Evolutionary conservation across 306 rosid genomes (phyloP).

Genomic region (Notholithocarpus densiflorus): DNA sequence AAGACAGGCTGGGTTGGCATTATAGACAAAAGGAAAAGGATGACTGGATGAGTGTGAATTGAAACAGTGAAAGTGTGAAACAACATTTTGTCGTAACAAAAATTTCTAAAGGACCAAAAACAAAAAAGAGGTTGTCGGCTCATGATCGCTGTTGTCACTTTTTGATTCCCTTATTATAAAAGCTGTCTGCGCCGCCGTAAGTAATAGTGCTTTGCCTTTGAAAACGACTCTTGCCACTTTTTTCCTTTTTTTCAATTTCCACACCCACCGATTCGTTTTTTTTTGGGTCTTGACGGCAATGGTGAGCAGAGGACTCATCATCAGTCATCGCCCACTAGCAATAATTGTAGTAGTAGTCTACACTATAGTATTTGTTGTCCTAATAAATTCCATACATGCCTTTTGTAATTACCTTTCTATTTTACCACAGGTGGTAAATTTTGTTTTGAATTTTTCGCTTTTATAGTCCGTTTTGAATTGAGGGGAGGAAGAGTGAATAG

Average conservation of each 20-base stretch:
- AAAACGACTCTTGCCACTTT: neutral
- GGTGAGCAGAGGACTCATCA: neutral
- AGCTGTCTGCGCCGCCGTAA: slow-evolving; percentile 42
- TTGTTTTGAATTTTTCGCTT: too few relatives aligned
- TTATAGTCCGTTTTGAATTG: too few relatives aligned
- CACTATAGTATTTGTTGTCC: too few relatives aligned
- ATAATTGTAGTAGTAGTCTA: neutral
- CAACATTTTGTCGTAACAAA: neutral
- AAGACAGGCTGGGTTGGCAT: neutral
- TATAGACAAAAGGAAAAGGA: neutral
- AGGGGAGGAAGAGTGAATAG: too few relatives aligned
- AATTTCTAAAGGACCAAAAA: slow-evolving; percentile 7
- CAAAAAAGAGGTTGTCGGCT: slow-evolving; percentile 37
- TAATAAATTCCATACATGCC: too few relatives aligned
- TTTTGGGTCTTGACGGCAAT: too few relatives aligned
- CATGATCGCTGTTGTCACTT: slow-evolving; percentile 20
- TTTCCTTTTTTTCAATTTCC: neutral
- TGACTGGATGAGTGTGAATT: too few relatives aligned
- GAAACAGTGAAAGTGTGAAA: neutral
- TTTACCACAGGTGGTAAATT: too few relatives aligned
- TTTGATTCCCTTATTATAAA: slow-evolving; percentile 32
- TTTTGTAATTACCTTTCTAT: too few relatives aligned
- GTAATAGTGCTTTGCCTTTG: neutral
- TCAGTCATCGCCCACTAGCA: neutral
- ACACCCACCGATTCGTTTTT: too few relatives aligned